Conservation (phyloP, 2,329 filamentous ascomycete species). For the Zymoseptoria tritici region DNA sequence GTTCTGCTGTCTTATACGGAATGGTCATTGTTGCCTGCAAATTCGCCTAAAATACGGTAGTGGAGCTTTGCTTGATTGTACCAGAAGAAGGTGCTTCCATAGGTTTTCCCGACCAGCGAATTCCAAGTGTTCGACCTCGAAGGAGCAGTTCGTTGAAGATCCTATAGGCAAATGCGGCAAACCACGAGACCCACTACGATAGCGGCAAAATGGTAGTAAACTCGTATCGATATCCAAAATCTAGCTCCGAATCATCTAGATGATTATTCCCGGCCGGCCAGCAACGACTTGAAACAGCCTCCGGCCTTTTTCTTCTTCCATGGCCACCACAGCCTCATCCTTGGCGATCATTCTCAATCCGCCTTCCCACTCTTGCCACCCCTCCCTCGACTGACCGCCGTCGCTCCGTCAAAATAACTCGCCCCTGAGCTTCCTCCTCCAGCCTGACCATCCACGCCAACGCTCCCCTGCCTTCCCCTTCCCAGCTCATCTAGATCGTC, state of each 20-base stretch:
- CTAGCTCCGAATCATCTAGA: background rate
- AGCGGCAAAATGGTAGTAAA: background rate
- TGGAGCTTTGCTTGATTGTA: no score
- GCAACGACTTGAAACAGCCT: no score
- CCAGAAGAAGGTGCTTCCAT: no score
- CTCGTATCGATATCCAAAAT: background rate
- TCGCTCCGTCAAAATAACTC: conserved; percentile 22
- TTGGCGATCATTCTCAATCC: no score
- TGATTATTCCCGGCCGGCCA: background rate
- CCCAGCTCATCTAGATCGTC: conserved; percentile 24
- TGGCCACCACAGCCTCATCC: no score
- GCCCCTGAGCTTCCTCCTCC: conserved; percentile 19
- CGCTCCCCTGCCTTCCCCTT: conserved; percentile 24
- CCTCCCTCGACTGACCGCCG: conserved; percentile 9
- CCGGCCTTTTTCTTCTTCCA: no score
- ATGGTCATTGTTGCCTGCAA: no score
- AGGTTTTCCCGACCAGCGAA: no score
- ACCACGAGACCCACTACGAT: background rate
- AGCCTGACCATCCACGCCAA: conserved; percentile 1
- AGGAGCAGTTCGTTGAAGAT: no score
- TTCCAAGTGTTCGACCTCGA: no score
- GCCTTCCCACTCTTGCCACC: conserved; percentile 26
- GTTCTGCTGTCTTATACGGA: background rate
- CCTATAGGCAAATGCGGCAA: conserved; percentile 2
- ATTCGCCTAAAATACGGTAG: no score